Percentiles rank a stretch among this genome's conserved stretches.
These are phyloP conservation scores for Sugiyamaella floridensis DNA, from an alignment of 805 yeast genomes.

Conservation along the genomic window DNA sequence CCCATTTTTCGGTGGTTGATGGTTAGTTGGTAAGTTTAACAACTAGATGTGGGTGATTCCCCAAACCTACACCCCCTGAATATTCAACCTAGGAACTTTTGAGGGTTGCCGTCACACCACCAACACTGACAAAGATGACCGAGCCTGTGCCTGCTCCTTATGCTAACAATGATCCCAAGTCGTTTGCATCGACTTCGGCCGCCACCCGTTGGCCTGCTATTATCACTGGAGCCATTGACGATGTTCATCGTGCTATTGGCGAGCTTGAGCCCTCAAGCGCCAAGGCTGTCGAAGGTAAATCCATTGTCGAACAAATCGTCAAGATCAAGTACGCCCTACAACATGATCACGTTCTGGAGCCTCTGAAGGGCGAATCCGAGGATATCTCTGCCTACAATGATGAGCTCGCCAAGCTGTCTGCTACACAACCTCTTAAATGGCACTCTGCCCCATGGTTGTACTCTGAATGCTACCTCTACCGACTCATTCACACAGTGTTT, in stretches of 20 bases:
- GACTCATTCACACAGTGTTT: conserved; percentile 34
- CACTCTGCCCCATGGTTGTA: conserved; percentile 83
- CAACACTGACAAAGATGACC: background rate
- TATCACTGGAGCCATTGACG: conserved; percentile 58
- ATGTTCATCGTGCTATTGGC: conserved; percentile 40
- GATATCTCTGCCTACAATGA: conserved; percentile 56
- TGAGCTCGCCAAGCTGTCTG: conserved; percentile 34
- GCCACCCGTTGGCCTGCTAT: conserved; percentile 84
- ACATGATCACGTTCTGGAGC: conserved; percentile 39
- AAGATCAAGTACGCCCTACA: conserved; percentile 34
- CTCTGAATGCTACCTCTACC: conserved; percentile 78
- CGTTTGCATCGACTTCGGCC: conserved; percentile 80
- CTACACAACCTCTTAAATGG: conserved; percentile 49
- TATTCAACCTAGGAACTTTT: background rate
- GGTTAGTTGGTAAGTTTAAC: background rate
- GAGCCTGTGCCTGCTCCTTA: conserved; percentile 30
- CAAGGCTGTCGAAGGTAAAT: conserved; percentile 40
- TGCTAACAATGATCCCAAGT: conserved; percentile 58
- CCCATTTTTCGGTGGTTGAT: background rate
- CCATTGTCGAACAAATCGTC: conserved; percentile 38
- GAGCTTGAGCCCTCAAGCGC: conserved; percentile 17
- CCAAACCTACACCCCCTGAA: conserved; percentile 12
- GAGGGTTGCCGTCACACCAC: too few species aligned
- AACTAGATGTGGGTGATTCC: background rate
- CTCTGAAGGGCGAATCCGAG: conserved; percentile 28